Evolutionary conservation across 192 early-diverging fungal species (phyloP), one percentile per base, ranked within the genome.

Genomic region (Podila minutissima): DNA sequence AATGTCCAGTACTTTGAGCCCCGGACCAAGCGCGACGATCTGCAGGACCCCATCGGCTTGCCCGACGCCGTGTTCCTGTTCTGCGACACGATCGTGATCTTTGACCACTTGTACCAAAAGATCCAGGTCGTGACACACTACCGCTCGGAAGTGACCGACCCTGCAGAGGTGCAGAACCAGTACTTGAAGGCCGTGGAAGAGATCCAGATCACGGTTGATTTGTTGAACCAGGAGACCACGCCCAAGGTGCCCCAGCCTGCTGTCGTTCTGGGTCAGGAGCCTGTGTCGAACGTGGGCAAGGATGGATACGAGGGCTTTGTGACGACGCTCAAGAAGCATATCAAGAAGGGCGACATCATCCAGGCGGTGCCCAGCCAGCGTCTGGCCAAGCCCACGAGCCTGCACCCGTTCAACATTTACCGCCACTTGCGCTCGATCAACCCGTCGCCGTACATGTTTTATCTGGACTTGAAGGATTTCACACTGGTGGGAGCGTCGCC

Each of bases 381-480:
- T 41, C 85, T 99, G 67, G 89, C 92, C 29, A 95, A 95, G 53
- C 88, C 88, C 19, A 98, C 98, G 12, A 79, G 91, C 5, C 82
- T 99, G 53, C 95, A 99, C 83, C 97, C 98, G 13, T 99, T 99
- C 86, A 99, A 99, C 82, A 96, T 97, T 29, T 99, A 99, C 86
- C 90, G 98, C 48, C 92, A 97, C 66, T 86, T 99, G 67, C 89
- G 98, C 62, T 95, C 93, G 22, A 84, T 98, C 59, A 99, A 99
- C 77, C 98, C 98, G n/a, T 98, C 97, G 9, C 98, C 98, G 24
- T 99, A 99, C 84, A 97, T 99, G 97, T 99, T 99, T 82, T 99
- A 99, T 83, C 89, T 99, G 72, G 92, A 99, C 75, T 84, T 99
- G 60, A 91, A 93, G 58, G 95, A 91, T 62, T 99, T 98, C 75